phyloP scores from a whole-genome alignment of 202 grass and related monocot species.

The Hordeum pubiflorum region DNA sequence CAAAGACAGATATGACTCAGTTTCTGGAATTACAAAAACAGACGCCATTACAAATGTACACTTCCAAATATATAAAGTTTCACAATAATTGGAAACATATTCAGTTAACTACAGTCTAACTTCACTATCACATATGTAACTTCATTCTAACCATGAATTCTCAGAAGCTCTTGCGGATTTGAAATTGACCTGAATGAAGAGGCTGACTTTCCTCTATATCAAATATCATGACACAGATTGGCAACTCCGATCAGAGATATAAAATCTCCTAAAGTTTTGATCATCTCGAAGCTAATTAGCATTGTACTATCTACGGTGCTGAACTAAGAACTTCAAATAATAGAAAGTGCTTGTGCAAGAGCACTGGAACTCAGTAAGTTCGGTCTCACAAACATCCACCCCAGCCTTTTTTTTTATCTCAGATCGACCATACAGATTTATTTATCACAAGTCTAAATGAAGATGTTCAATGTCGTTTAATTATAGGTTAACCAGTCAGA shows the following conservation, averaged over 20 bases:
- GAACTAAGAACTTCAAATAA: neutral
- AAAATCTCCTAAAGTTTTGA: constrained; percentile 2
- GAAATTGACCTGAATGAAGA: neutral
- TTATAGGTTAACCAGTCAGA: neutral
- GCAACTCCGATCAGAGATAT: neutral
- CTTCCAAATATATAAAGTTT: neutral
- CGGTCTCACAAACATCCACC: neutral
- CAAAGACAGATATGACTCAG: constrained; percentile 10
- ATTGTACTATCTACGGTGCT: neutral
- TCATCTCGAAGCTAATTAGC: neutral
- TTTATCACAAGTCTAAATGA: neutral
- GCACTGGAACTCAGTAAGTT: neutral
- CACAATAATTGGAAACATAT: neutral
- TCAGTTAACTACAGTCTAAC: constrained; percentile 4
- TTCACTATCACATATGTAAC: neutral
- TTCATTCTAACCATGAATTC: neutral
- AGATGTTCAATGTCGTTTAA: neutral
- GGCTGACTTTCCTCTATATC: neutral
- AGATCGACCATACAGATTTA: neutral
- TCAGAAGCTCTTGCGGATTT: neutral
- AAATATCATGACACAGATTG: neutral
- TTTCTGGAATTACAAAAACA: neutral
- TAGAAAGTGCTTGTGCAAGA: neutral
- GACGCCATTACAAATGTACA: neutral
- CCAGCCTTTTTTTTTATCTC: neutral